Conservation (phyloP, 2,329 filamentous ascomycete genomes). For the Ploettnerulaceae sp. region DNA sequence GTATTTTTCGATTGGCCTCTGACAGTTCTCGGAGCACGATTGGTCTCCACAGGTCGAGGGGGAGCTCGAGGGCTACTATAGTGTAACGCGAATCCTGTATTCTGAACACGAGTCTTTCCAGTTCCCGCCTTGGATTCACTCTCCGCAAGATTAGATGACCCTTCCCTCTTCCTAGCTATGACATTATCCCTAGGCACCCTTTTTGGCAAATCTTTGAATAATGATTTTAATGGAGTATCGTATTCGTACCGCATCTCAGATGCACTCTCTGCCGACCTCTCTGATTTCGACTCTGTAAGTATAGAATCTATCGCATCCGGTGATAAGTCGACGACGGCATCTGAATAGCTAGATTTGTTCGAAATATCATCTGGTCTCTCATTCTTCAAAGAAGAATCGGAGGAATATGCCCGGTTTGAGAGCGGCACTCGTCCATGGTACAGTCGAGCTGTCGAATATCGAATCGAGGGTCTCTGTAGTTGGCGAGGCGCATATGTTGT, state of each 20-base stretch:
- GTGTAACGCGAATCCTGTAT: conserved; percentile 13
- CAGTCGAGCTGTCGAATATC: background rate
- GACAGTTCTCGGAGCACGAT: background rate
- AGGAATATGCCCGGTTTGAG: conserved; percentile 10
- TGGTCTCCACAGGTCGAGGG: no score
- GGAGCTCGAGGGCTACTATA: conserved; percentile 8
- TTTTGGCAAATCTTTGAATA: conserved; percentile 9
- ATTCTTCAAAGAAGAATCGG: background rate
- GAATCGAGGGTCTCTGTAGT: background rate
- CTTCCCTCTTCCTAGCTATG: background rate
- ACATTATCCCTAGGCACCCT: background rate
- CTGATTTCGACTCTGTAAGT: conserved; percentile 19
- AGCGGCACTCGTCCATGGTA: background rate
- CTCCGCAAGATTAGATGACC: no score
- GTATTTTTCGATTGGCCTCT: background rate
- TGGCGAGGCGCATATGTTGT: conserved; percentile 3
- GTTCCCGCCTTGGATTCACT: no score
- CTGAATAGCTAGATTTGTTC: conserved; percentile 16
- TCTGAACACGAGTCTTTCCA: no score
- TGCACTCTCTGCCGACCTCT: background rate
- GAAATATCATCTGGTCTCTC: background rate
- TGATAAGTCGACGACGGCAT: conserved; percentile 34
- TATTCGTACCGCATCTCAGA: background rate
- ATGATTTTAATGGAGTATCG: conserved; percentile 9
- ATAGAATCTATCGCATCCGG: conserved; percentile 36